Conservation (phyloP, 116 monocot species). For the Trichopus zeylanicus region DNA sequence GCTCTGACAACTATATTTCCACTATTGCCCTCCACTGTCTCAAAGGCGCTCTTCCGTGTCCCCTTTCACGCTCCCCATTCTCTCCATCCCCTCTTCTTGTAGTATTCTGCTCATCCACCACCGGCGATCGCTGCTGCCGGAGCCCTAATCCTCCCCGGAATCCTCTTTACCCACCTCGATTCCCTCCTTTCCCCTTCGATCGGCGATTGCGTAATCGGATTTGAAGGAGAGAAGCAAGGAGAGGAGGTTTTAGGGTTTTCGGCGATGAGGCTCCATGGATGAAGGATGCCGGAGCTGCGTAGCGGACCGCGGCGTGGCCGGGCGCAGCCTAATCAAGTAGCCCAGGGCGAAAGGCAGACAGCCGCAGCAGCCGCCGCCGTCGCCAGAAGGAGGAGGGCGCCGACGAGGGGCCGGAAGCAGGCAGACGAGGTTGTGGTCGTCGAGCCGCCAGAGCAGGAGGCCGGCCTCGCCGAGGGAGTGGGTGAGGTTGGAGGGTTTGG, state of each 20-base stretch:
- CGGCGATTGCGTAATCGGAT: not conserved
- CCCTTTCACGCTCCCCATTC: no score
- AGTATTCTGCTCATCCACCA: no score
- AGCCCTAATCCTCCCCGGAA: not conserved
- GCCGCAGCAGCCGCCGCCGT: conserved; percentile 2
- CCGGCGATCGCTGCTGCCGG: not conserved
- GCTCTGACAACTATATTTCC: no score
- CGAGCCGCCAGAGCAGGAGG: conserved; percentile 23
- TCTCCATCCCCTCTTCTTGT: not conserved
- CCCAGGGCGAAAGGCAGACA: not conserved
- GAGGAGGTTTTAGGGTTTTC: conserved; percentile 7
- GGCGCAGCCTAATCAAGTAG: conserved; percentile 21
- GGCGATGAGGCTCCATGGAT: conserved; percentile 34
- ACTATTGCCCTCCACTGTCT: no score
- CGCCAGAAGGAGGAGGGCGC: conserved; percentile 15
- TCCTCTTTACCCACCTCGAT: not conserved
- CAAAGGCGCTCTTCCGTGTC: no score
- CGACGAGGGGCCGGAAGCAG: conserved; percentile 7
- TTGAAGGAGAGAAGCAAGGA: not conserved
- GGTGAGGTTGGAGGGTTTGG: conserved; percentile 10
- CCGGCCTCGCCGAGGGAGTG: conserved; percentile 22
- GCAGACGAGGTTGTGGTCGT: conserved; percentile 7
- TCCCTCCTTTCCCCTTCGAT: not conserved
- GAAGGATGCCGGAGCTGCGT: conserved; percentile 63
- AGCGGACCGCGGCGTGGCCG: conserved; percentile 46